Percentiles rank a stretch among this genome's conserved stretches.
phyloP scores from a whole-genome alignment of 2,329 filamentous ascomycete species.

The Beauveria bassiana region DNA sequence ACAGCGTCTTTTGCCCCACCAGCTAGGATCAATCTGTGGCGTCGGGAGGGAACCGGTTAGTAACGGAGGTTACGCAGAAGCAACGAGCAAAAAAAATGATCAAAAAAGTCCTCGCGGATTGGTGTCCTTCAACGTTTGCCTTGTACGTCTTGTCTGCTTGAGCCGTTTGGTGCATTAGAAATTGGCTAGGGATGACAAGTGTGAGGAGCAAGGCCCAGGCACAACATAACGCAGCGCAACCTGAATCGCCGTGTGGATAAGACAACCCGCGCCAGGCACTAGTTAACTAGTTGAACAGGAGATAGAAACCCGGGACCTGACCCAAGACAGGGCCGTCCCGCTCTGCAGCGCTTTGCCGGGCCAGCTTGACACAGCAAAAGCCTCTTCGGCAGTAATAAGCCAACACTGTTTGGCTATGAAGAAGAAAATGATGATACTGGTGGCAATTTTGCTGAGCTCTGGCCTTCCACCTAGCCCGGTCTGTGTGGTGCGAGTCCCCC shows the following conservation, averaged over 20 bases:
- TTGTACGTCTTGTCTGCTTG: neutral
- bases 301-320: neutral
- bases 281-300: neutral
- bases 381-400: neutral
- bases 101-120: neutral
- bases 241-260: conserved; percentile 8
- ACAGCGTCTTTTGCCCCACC: neutral
- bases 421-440: no score
- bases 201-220: neutral
- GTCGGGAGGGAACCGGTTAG: neutral
- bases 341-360: neutral
- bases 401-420: neutral
- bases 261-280: neutral
- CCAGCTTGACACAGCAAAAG: neutral
- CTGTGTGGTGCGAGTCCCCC: neutral
- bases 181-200: neutral
- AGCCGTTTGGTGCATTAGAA: neutral
- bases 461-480: neutral
- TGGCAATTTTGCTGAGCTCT: neutral
- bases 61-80: neutral
- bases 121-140: neutral
- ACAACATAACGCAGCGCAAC: neutral
- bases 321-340: conserved; percentile 9
- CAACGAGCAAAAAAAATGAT: neutral
- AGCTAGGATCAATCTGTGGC: neutral